Conservation (phyloP, 108 stramenopile species). For the Thalassiosira profunda region DNA sequence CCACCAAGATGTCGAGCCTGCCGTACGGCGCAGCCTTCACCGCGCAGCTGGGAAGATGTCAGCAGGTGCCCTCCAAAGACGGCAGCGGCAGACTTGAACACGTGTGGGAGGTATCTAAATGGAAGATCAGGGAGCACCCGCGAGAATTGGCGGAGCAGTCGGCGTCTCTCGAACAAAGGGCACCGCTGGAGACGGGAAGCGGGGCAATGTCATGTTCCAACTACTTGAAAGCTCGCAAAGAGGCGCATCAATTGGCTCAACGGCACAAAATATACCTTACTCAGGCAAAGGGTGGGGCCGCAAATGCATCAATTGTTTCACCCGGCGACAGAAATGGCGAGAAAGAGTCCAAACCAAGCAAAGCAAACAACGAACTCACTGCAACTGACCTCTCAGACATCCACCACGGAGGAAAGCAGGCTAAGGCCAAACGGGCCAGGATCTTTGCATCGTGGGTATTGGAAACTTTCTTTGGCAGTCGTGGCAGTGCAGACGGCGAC, state of each 20-base stretch:
- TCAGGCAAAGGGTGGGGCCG: constrained; percentile 7
- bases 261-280: constrained; percentile 12
- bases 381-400: neutral
- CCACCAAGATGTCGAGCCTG: constrained; percentile 53
- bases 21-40: constrained; percentile 63
- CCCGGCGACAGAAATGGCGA: constrained; percentile 2
- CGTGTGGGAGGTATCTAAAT: constrained; percentile 44
- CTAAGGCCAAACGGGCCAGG: constrained; percentile 57
- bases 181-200: constrained; percentile 8
- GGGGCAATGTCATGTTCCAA: constrained; percentile 63
- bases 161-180: constrained; percentile 33
- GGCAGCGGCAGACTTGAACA: neutral
- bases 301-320: neutral
- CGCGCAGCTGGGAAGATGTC: constrained; percentile 24
- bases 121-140: constrained; percentile 63
- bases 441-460: constrained; percentile 75
- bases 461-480: constrained; percentile 26
- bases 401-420: constrained; percentile 56
- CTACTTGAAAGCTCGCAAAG: constrained; percentile 58
- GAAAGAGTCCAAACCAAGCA: neutral
- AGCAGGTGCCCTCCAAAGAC: constrained; percentile 10
- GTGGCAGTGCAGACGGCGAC: neutral
- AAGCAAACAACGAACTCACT: neutral
- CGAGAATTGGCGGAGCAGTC: constrained; percentile 44
- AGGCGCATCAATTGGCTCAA: constrained; percentile 10